phyloP scores from a whole-genome alignment of 192 early-diverging fungal species.

The Backusella westeae region DNA sequence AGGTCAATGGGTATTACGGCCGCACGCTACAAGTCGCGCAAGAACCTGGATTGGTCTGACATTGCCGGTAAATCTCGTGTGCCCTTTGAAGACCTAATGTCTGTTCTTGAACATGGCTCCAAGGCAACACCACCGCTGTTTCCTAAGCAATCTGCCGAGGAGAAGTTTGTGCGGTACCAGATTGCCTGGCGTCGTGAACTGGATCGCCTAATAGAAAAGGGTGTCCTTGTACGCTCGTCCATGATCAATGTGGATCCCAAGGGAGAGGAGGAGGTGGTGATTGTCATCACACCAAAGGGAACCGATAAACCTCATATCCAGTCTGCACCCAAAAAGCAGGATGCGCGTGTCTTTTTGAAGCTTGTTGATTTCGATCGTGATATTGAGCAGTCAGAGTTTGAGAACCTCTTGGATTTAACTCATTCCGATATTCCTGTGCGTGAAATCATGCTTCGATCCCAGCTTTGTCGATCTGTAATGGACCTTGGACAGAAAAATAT shows the following conservation, averaged over 20 bases:
- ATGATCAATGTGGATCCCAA: constrained; percentile 65
- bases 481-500: constrained; percentile 96
- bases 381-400: constrained; percentile 80
- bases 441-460: constrained; percentile 85
- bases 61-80: constrained; percentile 36
- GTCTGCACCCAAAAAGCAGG: constrained; percentile 73
- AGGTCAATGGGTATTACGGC: constrained; percentile 36
- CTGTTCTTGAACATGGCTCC: constrained; percentile 61
- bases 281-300: constrained; percentile 70
- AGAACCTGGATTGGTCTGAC: constrained; percentile 38
- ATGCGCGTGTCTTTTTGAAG: constrained; percentile 80
- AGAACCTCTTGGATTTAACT: constrained; percentile 58
- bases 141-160: constrained; percentile 67
- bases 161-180: constrained; percentile 67
- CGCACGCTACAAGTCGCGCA: constrained; percentile 33
- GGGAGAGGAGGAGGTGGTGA: constrained; percentile 64
- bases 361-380: constrained; percentile 86
- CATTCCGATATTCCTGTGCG: constrained; percentile 74
- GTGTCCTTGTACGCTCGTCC: constrained; percentile 60
- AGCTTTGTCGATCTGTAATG: constrained; percentile 82
- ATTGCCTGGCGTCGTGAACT: constrained; percentile 73
- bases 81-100: constrained; percentile 60
- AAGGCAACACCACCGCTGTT: constrained; percentile 61
- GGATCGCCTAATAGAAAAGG: constrained; percentile 65
- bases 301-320: constrained; percentile 59